phyloP scores from a whole-genome alignment of 176 grass and related monocot species.

The Oryza australiensis region DNA sequence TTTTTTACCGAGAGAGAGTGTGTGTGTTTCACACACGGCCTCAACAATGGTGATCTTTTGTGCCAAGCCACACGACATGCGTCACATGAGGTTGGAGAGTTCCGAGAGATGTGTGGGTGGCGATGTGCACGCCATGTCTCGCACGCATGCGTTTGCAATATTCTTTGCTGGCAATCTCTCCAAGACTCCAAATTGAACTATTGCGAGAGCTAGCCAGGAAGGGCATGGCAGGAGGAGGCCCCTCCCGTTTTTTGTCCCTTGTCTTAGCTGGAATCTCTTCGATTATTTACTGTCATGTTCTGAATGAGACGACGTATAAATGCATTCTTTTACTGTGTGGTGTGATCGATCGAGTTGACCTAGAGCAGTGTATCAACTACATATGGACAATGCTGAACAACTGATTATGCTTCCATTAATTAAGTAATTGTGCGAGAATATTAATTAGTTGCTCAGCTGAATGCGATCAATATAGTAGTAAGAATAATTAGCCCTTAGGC shows the following conservation, averaged over 20 bases:
- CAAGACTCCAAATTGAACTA: neutral
- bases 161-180: too few relatives aligned
- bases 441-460: too few relatives aligned
- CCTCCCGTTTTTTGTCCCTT: slow-evolving; percentile 11
- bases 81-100: neutral
- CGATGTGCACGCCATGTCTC: neutral
- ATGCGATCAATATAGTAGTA: too few relatives aligned
- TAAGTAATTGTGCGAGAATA: too few relatives aligned
- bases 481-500: too few relatives aligned
- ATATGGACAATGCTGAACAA: too few relatives aligned
- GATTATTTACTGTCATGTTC: neutral
- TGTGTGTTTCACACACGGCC: neutral
- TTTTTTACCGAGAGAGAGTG: neutral
- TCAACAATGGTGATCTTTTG: neutral
- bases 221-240: neutral
- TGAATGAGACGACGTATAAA: neutral
- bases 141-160: neutral
- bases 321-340: too few relatives aligned
- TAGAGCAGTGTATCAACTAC: too few relatives aligned
- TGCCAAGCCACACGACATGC: too few relatives aligned
- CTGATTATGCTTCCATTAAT: too few relatives aligned
- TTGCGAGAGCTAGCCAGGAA: slow-evolving; percentile 2
- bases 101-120: neutral
- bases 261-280: slow-evolving; percentile 24
- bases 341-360: neutral